A percentile compares a stretch with the other conserved stretches of the same genome.
Evolutionary conservation across 257 asterid genomes (phyloP).

Genomic region (Craterostigma plantagineum): DNA sequence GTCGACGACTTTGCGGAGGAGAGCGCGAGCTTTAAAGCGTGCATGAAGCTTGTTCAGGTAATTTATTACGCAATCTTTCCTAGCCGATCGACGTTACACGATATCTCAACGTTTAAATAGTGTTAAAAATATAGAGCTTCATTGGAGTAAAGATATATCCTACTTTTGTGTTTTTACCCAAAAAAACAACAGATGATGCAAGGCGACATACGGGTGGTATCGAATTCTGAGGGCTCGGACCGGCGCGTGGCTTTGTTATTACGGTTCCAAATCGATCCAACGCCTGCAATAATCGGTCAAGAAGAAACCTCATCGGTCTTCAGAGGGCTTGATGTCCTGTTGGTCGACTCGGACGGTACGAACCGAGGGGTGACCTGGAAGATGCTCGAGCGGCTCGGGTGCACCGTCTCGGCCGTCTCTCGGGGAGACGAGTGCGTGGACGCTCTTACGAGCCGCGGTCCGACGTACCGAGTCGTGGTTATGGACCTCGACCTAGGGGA

Average conservation of each 20-base stretch:
- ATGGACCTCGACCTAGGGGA: constrained; percentile 76
- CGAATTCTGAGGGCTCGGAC: constrained; percentile 49
- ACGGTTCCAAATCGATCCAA: constrained; percentile 44
- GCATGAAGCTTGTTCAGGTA: constrained; percentile 91
- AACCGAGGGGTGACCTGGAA: constrained; percentile 65
- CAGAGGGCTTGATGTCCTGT: constrained; percentile 48
- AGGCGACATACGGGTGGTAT: constrained; percentile 67
- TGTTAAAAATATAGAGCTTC: too few species aligned
- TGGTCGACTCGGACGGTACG: constrained; percentile 59
- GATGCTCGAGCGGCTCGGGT: constrained; percentile 81
- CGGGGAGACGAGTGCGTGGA: constrained; percentile 66
- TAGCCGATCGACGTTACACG: too few species aligned
- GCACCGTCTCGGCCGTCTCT: constrained; percentile 53
- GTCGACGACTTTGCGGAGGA: constrained; percentile 33
- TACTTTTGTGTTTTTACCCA: too few species aligned
- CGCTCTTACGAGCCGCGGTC: constrained; percentile 39
- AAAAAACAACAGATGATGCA: constrained; percentile 99
- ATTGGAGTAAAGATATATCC: too few species aligned
- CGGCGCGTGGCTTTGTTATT: constrained; percentile 70
- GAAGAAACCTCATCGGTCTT: constrained; percentile 38
- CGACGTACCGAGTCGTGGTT: constrained; percentile 33
- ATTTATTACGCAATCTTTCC: too few species aligned
- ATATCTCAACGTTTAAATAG: too few species aligned
- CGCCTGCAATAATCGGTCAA: constrained; percentile 16
- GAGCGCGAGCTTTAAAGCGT: constrained; percentile 64